Evolutionary conservation across 2,329 filamentous ascomycete species (phyloP).

Genomic region (Aspergillus glaucus): DNA sequence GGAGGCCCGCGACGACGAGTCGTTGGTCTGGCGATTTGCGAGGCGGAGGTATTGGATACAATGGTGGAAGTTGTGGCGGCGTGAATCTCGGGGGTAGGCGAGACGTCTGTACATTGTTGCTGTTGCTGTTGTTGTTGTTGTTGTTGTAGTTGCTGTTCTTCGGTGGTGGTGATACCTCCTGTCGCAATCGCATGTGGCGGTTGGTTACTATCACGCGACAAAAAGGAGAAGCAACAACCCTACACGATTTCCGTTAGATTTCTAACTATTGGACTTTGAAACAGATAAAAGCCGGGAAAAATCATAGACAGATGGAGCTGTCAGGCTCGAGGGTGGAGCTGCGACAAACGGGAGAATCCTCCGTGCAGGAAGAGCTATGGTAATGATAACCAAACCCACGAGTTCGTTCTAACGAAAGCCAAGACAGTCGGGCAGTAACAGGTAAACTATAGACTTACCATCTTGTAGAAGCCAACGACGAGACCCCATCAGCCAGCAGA

Average conservation of each 20-base stretch:
- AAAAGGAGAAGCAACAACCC: conserved; percentile 36
- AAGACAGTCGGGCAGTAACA: not conserved
- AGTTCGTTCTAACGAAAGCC: not conserved
- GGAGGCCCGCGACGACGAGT: conserved; percentile 10
- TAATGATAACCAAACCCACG: not conserved
- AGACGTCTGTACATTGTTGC: conserved; percentile 17
- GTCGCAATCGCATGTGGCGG: conserved; percentile 16
- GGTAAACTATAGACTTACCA: conserved; percentile 23
- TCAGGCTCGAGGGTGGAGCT: not conserved
- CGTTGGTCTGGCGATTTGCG: conserved; percentile 8
- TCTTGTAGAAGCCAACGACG: conserved; percentile 22
- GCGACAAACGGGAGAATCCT: not conserved
- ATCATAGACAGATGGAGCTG: not conserved
- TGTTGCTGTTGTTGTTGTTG: conserved; percentile 4
- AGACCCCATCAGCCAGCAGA: conserved; percentile 20
- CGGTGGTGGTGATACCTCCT: not conserved
- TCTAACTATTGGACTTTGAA: not conserved
- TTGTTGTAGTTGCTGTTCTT: not conserved
- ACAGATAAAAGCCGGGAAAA: not conserved
- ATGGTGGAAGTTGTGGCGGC: conserved; percentile 7
- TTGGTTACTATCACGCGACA: conserved; percentile 27
- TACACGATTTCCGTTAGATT: conserved; percentile 8
- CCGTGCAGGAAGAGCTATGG: not conserved
- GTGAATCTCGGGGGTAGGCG: conserved; percentile 9
- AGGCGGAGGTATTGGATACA: conserved; percentile 8